Evolutionary conservation across 2,329 filamentous ascomycete species (phyloP).

Genomic region (Aureobasidium sp.): DNA sequence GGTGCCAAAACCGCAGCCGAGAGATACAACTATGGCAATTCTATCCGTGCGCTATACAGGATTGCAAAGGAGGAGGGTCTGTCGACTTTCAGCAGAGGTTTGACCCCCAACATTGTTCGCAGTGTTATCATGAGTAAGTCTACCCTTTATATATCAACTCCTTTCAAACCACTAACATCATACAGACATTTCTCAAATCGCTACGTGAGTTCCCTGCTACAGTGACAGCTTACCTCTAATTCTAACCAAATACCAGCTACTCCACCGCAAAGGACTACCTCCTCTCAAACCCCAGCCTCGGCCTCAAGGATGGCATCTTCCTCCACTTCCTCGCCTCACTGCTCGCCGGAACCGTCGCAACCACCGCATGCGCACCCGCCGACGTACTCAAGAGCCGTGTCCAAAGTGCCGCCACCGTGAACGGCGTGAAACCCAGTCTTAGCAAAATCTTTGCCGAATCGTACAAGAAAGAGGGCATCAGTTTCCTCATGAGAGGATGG

Average conservation of each 20-base stretch:
- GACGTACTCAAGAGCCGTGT: slow-evolving; percentile 1
- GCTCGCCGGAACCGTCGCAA: slow-evolving; percentile 9
- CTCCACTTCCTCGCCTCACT: slow-evolving; percentile 8
- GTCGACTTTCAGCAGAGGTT: slow-evolving; percentile 8
- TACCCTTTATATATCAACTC: too few relatives aligned
- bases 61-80: slow-evolving; percentile 9
- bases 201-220: background rate
- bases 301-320: slow-evolving; percentile 6
- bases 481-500: slow-evolving; percentile 11
- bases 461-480: slow-evolving; percentile 6
- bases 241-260: background rate
- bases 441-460: slow-evolving; percentile 8
- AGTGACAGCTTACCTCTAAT: too few relatives aligned
- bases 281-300: background rate
- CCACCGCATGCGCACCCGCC: slow-evolving; percentile 8
- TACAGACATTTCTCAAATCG: slow-evolving; percentile 10
- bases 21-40: slow-evolving; percentile 11
- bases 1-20: background rate
- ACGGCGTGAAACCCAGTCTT: slow-evolving; percentile 6
- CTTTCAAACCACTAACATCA: background rate
- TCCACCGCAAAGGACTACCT: slow-evolving; percentile 9
- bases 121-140: slow-evolving; percentile 12
- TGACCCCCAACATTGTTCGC: slow-evolving; percentile 10
- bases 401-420: background rate
- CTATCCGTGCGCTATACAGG: slow-evolving; percentile 1